These are phyloP conservation scores for Pseudogymnoascus sp. DNA, from an alignment of 2,329 filamentous ascomycete genomes.

Conservation along the genomic window DNA sequence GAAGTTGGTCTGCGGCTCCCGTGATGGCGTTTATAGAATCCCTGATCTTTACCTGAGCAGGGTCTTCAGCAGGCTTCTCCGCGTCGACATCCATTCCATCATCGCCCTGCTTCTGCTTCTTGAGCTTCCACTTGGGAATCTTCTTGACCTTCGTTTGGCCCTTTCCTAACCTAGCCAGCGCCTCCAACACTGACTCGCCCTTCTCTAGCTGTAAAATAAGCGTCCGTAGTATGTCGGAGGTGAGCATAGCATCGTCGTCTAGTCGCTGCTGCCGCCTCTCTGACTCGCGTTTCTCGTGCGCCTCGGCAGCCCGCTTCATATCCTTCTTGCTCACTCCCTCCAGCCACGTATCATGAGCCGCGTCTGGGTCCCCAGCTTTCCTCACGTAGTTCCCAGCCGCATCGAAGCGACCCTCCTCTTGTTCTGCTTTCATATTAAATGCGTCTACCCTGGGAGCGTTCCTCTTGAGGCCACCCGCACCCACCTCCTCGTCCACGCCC, in stretches of 20 bases:
- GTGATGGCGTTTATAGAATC: slow-evolving; percentile 76
- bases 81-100: slow-evolving; percentile 66
- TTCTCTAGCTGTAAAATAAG: slow-evolving; percentile 69
- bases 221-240: slow-evolving; percentile 64
- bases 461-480: slow-evolving; percentile 81
- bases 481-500: slow-evolving; percentile 80
- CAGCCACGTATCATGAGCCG: slow-evolving; percentile 86
- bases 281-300: slow-evolving; percentile 76
- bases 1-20: slow-evolving; percentile 78
- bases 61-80: slow-evolving; percentile 51
- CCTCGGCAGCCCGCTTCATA: slow-evolving; percentile 79
- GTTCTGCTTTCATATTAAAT: slow-evolving; percentile 86
- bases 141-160: slow-evolving; percentile 54
- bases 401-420: slow-evolving; percentile 90
- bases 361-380: slow-evolving; percentile 82
- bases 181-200: slow-evolving; percentile 82
- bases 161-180: slow-evolving; percentile 73
- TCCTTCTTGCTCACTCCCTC: slow-evolving; percentile 91
- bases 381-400: slow-evolving; percentile 85
- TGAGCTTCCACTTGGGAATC: slow-evolving; percentile 62
- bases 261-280: slow-evolving; percentile 66
- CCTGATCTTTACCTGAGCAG: slow-evolving; percentile 63
- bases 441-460: slow-evolving; percentile 92
- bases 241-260: slow-evolving; percentile 67
- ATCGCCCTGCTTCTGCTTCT: slow-evolving; percentile 53